Evolutionary conservation across 768 basidiomycete genomes (phyloP), one percentile per base, ranked within the genome.

Genomic region (Coprinopsis cinerea): DNA sequence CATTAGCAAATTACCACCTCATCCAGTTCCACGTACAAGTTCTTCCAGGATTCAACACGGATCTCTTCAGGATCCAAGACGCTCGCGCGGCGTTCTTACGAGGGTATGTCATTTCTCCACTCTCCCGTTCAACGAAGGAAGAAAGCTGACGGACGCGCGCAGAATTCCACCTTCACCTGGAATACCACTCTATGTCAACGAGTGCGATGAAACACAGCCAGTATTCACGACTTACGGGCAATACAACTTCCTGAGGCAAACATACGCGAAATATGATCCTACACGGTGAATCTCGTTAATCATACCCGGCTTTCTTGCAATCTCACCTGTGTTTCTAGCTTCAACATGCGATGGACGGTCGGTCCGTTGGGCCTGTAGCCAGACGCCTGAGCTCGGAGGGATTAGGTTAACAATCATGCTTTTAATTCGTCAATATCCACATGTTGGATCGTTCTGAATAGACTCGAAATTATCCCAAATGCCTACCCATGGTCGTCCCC

Each of bases 181-280:
- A 13, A 25, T 69, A 2, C 72, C 73, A 7, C 58, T 73, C 2
- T 72, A 69, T 47, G 57, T 73, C 17, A 70, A 67, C 40, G 72
- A 75, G 55, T 68, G 66, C 35, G 72, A 72, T 51, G 61, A 61
- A 2, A 47, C 45, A 0, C 72, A 75, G 49, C 60, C 67, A 26
- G 67, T 68, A 0, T 74, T 71, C 49, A 55, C 62, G 18, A 69
- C 68, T 15, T 75, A 75, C 54, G 69, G 69, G 2, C 57, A 61
- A 13, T 73, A 63, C 42, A 59, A 67, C 4, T 64, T 67, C 35
- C 49, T 75, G 55, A 66, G 63, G 44, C 41, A 53, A 10, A 69
- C 67, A 0, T 73, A 74, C 52, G 58, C 59, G 7, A 75, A 74
- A 53, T 75, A 75, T 47, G 73, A 75, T 55, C 72, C 72, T 23